phyloP scores from a whole-genome alignment of 2,329 filamentous ascomycete species.

The Hypoxylon sp. region DNA sequence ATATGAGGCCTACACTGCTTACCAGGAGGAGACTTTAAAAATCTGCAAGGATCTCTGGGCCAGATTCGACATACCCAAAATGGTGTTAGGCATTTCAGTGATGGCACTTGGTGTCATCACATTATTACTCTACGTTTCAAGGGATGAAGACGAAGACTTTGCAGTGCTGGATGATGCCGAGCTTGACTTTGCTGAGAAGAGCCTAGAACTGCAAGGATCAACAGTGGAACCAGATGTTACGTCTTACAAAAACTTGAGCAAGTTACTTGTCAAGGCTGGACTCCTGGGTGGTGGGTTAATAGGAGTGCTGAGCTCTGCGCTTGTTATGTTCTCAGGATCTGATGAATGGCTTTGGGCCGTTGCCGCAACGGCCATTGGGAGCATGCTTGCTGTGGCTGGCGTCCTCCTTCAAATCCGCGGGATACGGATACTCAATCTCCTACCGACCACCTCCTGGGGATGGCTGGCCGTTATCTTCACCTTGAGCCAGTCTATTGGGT shows the following conservation, averaged over 20 bases:
- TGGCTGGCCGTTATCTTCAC: constrained; percentile 87
- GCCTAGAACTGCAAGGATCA: constrained; percentile 65
- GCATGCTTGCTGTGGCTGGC: constrained; percentile 59
- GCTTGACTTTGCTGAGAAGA: constrained; percentile 72
- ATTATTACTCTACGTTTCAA: constrained; percentile 80
- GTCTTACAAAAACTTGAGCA: constrained; percentile 58
- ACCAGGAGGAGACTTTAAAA: constrained; percentile 82
- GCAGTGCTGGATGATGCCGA: constrained; percentile 69
- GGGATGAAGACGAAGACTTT: constrained; percentile 68
- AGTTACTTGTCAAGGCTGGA: constrained; percentile 58
- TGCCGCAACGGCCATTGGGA: constrained; percentile 62
- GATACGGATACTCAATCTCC: constrained; percentile 64
- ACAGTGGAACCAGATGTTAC: constrained; percentile 49
- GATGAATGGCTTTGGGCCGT: constrained; percentile 60
- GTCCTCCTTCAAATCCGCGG: constrained; percentile 60
- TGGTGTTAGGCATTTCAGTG: constrained; percentile 83
- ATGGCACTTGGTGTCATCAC: constrained; percentile 77
- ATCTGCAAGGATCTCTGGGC: constrained; percentile 92
- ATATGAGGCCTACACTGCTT: constrained; percentile 75
- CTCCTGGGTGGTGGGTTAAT: constrained; percentile 55
- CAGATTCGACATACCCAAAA: constrained; percentile 88
- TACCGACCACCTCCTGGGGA: constrained; percentile 88
- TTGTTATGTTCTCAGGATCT: constrained; percentile 55
- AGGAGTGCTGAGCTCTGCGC: constrained; percentile 53
- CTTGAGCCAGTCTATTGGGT: constrained; percentile 89